Evolutionary conservation across 352 stramenopile genomes (phyloP).

Genomic region (Pythium angustatum): DNA sequence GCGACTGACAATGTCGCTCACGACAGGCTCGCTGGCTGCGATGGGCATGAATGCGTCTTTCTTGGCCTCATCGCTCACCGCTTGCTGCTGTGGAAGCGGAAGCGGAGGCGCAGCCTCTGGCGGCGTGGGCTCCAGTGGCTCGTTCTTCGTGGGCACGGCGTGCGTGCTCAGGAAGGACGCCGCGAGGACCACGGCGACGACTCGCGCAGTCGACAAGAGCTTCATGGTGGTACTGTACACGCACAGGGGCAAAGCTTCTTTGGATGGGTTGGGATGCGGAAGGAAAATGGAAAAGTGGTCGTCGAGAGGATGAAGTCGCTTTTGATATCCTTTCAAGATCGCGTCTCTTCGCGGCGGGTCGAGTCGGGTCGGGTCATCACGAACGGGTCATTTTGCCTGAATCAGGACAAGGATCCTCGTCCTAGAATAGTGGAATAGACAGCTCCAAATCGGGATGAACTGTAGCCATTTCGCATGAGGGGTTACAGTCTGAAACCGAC

Average conservation of each 20-base stretch:
- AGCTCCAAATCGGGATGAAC: too few species aligned
- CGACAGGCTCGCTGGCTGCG: slow-evolving; percentile 24
- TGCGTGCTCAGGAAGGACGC: neutral
- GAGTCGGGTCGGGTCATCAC: slow-evolving; percentile 15
- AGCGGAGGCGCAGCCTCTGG: too few species aligned
- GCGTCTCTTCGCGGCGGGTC: slow-evolving; percentile 29
- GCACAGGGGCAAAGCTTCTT: too few species aligned
- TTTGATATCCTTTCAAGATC: slow-evolving; percentile 31
- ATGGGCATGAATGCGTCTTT: slow-evolving; percentile 29
- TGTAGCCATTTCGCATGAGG: too few species aligned
- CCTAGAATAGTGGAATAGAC: too few species aligned
- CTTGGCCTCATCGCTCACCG: neutral
- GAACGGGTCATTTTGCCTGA: neutral
- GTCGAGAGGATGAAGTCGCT: neutral
- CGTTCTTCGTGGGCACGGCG: slow-evolving; percentile 17
- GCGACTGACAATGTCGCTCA: slow-evolving; percentile 41
- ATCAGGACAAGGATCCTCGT: too few species aligned
- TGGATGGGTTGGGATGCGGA: too few species aligned
- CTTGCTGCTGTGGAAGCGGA: too few species aligned
- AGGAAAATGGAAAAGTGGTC: slow-evolving; percentile 18
- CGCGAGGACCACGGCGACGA: neutral
- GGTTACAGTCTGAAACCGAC: too few species aligned
- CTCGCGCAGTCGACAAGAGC: neutral
- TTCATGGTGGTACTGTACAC: too few species aligned
- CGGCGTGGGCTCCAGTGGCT: slow-evolving; percentile 13